A percentile compares a stretch with the other conserved stretches of the same genome.
These are phyloP conservation scores for Tulasnella sp. DNA, from an alignment of 768 basidiomycete genomes.

Conservation along the genomic window DNA sequence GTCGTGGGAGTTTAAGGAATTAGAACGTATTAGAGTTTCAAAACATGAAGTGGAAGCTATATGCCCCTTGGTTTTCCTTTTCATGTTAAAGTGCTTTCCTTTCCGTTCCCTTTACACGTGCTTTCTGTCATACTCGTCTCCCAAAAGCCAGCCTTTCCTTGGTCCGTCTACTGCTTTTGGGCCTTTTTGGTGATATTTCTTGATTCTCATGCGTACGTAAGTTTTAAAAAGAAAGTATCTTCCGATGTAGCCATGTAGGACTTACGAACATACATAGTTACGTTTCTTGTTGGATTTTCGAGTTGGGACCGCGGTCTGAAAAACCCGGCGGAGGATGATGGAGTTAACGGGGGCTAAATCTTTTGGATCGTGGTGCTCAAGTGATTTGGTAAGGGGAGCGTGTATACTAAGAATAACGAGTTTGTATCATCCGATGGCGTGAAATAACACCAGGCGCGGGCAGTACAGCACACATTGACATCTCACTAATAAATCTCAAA, in stretches of 20 bases:
- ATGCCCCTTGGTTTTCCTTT: neutral
- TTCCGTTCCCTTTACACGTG: no score
- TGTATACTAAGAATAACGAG: no score
- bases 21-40: neutral
- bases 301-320: no score
- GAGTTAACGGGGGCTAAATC: no score
- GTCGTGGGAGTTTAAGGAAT: neutral
- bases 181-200: no score
- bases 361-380: no score
- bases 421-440: no score
- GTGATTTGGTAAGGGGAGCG: no score
- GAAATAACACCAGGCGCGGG: no score
- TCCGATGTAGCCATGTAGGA: neutral
- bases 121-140: neutral
- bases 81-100: neutral
- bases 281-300: neutral
- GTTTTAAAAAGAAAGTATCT: neutral
- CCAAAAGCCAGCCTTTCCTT: neutral
- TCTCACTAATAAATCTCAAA: no score
- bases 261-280: neutral
- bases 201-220: neutral
- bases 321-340: no score
- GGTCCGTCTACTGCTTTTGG: neutral
- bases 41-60: neutral
- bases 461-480: no score